Base-by-base conservation (phyloP, 2,329 filamentous ascomycete species). In the Massarina eburnea region DNA sequence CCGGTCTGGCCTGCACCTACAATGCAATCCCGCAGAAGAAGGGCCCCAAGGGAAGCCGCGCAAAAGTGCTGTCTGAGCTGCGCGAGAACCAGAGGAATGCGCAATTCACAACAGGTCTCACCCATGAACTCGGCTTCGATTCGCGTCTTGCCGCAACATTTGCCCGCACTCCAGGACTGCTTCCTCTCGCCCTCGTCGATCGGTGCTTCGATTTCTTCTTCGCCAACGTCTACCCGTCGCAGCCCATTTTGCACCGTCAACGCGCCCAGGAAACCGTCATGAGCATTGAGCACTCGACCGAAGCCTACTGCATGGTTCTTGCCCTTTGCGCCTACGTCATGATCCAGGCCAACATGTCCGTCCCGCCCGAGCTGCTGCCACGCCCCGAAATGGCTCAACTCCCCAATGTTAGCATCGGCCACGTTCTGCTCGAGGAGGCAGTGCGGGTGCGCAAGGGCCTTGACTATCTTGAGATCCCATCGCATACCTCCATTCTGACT, bases 21-120 rank as follows among this genome's bases (percentile, higher is more conserved):
- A 82, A 84, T 57, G 80, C 83, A 57, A 77, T 85, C 34, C 82
- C 82, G 12, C 80, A 82, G 64, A 84, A 83, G 66, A 80, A 83
- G 55, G 82, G 82, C 2, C 82, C 82, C 10, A 85, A 84, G 58
- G 79, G 80, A 21, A 81, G 80, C 39, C 76, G 80, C 48, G 82
- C 82, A 26, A 80, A 82, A 54, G 80, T 85, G 32, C 81, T 85
- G 46, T 82, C 81, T 49, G 80, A 83, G 67, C 70, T 85, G 18
- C 74, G 82, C 41, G 79, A 74, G 72, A 81, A 64, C 50, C 68
- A 71, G 64, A 73, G 65, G 55, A 70, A 73, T 47, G 68, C 71
- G 48, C 71, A 76, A 58, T 64, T 77, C 42, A 63, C 72, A 51
- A 63, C 72, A 51, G 73, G 63, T 45, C 66, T 66, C 50, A 54